Conservation (phyloP, 1,139 yeast genomes). For the Pichia sp. region DNA sequence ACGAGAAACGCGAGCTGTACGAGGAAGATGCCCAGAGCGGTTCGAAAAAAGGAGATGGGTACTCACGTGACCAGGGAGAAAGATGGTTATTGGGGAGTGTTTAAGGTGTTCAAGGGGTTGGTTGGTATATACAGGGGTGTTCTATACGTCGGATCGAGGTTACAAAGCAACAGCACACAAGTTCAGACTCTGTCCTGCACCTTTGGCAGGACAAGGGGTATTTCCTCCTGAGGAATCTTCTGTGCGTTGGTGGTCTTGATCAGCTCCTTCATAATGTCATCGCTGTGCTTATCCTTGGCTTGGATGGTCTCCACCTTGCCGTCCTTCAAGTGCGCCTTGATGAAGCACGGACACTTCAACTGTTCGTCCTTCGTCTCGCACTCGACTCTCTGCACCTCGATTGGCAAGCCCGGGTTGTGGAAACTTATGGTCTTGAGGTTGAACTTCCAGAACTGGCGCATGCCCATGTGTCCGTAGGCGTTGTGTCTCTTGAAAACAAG, state of each 20-base stretch:
- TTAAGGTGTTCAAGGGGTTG: background rate
- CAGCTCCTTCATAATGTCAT: slow-evolving; percentile 38
- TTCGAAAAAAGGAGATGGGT: background rate
- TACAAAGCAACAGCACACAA: background rate
- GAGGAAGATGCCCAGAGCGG: background rate
- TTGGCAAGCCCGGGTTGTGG: slow-evolving; percentile 68
- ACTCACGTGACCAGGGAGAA: background rate
- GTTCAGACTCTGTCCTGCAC: slow-evolving; percentile 1
- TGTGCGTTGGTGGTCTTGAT: slow-evolving; percentile 35
- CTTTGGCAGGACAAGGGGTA: slow-evolving; percentile 15
- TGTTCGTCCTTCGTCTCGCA: slow-evolving; percentile 40
- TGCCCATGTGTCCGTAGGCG: slow-evolving; percentile 49
- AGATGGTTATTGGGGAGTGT: no score
- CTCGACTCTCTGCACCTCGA: slow-evolving; percentile 54
- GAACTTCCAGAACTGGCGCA: slow-evolving; percentile 62
- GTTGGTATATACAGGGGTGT: background rate
- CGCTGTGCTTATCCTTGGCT: slow-evolving; percentile 36
- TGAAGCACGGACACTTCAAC: slow-evolving; percentile 42
- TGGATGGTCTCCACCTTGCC: slow-evolving; percentile 36
- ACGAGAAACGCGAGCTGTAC: slow-evolving; percentile 1
- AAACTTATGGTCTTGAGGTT: slow-evolving; percentile 74
- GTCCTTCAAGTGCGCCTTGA: slow-evolving; percentile 32
- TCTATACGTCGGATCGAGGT: background rate
- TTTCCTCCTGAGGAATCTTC: slow-evolving; percentile 32
- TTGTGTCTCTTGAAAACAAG: slow-evolving; percentile 43